Conservation (phyloP, 2,329 filamentous ascomycete genomes). For the Coccinonectria pachysandricola region DNA sequence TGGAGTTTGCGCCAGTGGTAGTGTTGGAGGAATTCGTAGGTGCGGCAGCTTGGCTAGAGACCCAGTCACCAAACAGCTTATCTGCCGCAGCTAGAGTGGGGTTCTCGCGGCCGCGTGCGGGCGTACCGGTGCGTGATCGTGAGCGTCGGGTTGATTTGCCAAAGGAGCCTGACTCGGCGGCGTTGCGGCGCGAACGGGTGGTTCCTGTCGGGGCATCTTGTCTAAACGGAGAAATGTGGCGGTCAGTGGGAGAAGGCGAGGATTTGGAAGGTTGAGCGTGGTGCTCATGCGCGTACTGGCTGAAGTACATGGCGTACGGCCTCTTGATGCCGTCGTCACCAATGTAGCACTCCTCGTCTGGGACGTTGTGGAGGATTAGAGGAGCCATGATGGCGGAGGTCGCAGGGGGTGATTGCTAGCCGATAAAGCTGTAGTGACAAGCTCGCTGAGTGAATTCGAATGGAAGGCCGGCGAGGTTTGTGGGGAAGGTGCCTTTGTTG, state of each 20-base stretch:
- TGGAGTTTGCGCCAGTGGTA: background rate
- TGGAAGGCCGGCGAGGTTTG: background rate
- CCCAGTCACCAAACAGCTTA: conserved; percentile 49
- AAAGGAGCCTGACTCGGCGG: conserved; percentile 54
- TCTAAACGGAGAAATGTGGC: no score
- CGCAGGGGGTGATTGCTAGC: no score
- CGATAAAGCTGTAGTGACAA: conserved; percentile 2
- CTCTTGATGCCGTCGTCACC: conserved; percentile 55
- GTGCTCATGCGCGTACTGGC: conserved; percentile 36
- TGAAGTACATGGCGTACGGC: conserved; percentile 57
- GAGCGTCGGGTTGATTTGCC: conserved; percentile 56
- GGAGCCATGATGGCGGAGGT: conserved; percentile 41
- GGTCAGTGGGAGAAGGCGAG: conserved; percentile 4
- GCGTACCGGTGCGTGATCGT: conserved; percentile 50
- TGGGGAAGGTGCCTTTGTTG: conserved; percentile 1
- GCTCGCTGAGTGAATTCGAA: no score
- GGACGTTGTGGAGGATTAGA: conserved; percentile 58
- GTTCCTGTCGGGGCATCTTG: conserved; percentile 40
- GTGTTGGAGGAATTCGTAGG: no score
- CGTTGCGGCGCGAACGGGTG: conserved; percentile 39
- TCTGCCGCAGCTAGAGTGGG: conserved; percentile 52
- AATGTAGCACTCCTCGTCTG: conserved; percentile 56
- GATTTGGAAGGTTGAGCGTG: background rate
- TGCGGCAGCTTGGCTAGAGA: conserved; percentile 35
- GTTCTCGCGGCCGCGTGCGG: conserved; percentile 46